Evolutionary conservation across 345 rosid species (phyloP).

Genomic region (Murraya paniculata): DNA sequence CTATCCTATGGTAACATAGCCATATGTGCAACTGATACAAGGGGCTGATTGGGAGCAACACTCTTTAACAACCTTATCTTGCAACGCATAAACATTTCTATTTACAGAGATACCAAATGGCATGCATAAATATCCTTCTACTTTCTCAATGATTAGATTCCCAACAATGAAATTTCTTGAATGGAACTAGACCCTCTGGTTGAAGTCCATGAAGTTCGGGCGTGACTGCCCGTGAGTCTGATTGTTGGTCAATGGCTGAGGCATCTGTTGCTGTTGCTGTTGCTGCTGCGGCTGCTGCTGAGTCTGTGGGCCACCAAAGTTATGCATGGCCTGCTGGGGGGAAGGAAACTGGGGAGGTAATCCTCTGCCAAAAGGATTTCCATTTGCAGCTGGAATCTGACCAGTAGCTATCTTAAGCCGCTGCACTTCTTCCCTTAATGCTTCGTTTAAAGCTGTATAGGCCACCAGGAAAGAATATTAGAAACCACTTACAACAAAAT

Average conservation of each 20-base stretch:
- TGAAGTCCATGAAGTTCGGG: slow-evolving; percentile 48
- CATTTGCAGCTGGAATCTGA: slow-evolving; percentile 58
- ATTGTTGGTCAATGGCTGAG: slow-evolving; percentile 37
- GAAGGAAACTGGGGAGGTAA: slow-evolving; percentile 44
- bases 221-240: slow-evolving; percentile 37
- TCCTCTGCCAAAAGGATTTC: slow-evolving; percentile 48
- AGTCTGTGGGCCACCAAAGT: slow-evolving; percentile 41
- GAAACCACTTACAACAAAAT: not conserved
- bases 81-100: slow-evolving; percentile 21
- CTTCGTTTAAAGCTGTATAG: slow-evolving; percentile 82
- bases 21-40: slow-evolving; percentile 19
- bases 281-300: slow-evolving; percentile 39
- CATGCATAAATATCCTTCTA: slow-evolving; percentile 12
- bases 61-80: slow-evolving; percentile 19
- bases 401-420: slow-evolving; percentile 81
- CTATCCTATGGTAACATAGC: slow-evolving; percentile 19
- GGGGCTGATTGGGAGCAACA: slow-evolving; percentile 5
- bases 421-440: slow-evolving; percentile 79
- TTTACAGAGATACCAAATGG: slow-evolving; percentile 16
- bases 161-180: not conserved
- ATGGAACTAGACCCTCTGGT: slow-evolving; percentile 35
- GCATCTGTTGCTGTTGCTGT: slow-evolving; percentile 32
- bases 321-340: slow-evolving; percentile 46
- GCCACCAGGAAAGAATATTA: not conserved
- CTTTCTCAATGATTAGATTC: slow-evolving; percentile 9